Evolutionary conservation across 257 asterid genomes (phyloP).

Genomic region (Osmanthus fragrans): DNA sequence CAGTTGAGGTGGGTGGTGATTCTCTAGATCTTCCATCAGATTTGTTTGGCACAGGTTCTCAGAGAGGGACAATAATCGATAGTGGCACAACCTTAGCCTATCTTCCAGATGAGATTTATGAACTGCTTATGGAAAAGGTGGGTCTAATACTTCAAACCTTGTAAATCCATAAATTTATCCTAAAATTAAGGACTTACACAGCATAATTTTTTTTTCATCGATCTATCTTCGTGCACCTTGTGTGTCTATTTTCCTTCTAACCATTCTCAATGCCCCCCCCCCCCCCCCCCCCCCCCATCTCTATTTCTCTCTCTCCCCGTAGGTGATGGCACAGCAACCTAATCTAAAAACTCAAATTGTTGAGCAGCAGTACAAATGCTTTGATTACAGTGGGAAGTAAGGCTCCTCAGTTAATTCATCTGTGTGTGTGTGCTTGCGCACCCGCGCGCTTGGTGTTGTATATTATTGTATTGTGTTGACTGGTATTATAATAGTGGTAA

Average conservation of each 20-base stretch:
- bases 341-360: constrained; percentile 57
- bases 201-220: neutral
- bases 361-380: constrained; percentile 68
- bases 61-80: constrained; percentile 73
- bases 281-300: too few species aligned
- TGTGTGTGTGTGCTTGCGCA: neutral
- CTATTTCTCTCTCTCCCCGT: constrained; percentile 8
- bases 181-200: constrained; percentile 11
- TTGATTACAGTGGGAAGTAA: constrained; percentile 67
- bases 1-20: constrained; percentile 78
- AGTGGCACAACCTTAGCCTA: constrained; percentile 96
- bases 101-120: constrained; percentile 75
- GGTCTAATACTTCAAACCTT: constrained; percentile 6
- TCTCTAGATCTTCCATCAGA: constrained; percentile 60
- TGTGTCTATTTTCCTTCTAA: constrained; percentile 7
- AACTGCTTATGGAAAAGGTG: constrained; percentile 52
- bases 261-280: neutral
- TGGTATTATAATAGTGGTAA: too few species aligned
- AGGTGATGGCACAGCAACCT: constrained; percentile 69
- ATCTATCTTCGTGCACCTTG: constrained; percentile 1
- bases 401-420: constrained; percentile 22
- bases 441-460: neutral
- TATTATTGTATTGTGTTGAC: too few species aligned
- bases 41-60: constrained; percentile 41
- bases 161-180: neutral